These are phyloP conservation scores for Yamadazyma dendronema DNA, from an alignment of 1,139 yeast genomes.

Conservation along the genomic window DNA sequence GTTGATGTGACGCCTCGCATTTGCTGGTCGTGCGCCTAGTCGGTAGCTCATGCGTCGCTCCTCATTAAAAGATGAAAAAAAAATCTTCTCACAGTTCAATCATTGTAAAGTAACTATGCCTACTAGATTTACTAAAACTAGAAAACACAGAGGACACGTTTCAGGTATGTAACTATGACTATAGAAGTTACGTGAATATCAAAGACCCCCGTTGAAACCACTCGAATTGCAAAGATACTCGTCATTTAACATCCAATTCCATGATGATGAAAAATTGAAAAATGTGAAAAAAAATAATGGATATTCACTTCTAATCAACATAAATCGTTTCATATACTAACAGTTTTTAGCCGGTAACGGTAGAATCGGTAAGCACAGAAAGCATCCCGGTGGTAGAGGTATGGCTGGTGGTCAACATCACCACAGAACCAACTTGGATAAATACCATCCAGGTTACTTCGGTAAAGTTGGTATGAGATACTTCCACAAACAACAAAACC, in stretches of 20 bases:
- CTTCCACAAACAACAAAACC: slow-evolving; percentile 97
- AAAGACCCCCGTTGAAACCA: no score
- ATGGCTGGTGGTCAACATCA: slow-evolving; percentile 99
- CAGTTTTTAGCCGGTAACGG: slow-evolving; percentile 93
- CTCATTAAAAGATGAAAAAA: slow-evolving; percentile 7
- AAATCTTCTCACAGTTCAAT: slow-evolving; percentile 5
- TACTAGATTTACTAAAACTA: slow-evolving; percentile 98
- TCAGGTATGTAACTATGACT: slow-evolving; percentile 68
- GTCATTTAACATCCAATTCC: no score
- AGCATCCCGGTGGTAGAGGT: slow-evolving; percentile 99
- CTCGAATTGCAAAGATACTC: no score
- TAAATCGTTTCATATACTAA: slow-evolving; percentile 25
- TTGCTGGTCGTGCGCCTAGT: slow-evolving; percentile 1
- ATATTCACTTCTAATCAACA: not conserved
- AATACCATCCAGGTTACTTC: slow-evolving; percentile 99
- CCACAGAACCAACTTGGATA: slow-evolving; percentile 99
- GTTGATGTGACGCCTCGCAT: slow-evolving; percentile 4
- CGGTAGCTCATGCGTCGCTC: no score
- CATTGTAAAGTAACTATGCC: slow-evolving; percentile 71
- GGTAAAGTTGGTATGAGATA: slow-evolving; percentile 99
- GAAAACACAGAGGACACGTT: slow-evolving; percentile 99
- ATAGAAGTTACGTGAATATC: not conserved
- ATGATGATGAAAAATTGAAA: no score
- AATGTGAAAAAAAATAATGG: no score
- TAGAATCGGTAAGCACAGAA: slow-evolving; percentile 99